Percentiles rank a stretch among this genome's conserved stretches.
phyloP scores from a whole-genome alignment of 768 basidiomycete genomes.

The Paxillus rubicundulus region DNA sequence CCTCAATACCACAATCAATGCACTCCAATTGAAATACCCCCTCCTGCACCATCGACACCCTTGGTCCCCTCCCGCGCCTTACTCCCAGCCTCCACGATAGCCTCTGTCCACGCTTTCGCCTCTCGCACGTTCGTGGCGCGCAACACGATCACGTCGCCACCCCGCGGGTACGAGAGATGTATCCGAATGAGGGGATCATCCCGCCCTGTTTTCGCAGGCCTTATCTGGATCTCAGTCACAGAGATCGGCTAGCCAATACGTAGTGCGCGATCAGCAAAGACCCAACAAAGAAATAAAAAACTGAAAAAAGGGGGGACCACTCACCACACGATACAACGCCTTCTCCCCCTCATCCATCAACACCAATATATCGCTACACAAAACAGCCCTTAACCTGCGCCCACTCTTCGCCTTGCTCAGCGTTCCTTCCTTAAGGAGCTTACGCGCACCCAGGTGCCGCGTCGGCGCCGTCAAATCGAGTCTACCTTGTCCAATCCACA shows the following conservation, averaged over 20 bases:
- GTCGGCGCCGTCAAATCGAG: constrained; percentile 92
- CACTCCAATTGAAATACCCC: too few relatives aligned
- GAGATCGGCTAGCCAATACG: constrained; percentile 60
- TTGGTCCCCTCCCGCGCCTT: constrained; percentile 16
- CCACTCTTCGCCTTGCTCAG: constrained; percentile 84
- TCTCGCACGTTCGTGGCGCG: constrained; percentile 58
- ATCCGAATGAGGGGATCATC: constrained; percentile 72
- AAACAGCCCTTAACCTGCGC: constrained; percentile 67
- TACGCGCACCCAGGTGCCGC: constrained; percentile 76
- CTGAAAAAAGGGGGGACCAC: constrained; percentile 14
- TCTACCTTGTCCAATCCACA: constrained; percentile 87
- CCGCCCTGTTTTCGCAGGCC: constrained; percentile 45
- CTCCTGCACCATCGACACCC: not conserved
- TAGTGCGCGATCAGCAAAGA: too few relatives aligned
- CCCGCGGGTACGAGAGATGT: constrained; percentile 64
- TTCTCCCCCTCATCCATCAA: constrained; percentile 71
- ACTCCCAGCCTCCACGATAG: constrained; percentile 30
- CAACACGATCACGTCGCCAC: constrained; percentile 68
- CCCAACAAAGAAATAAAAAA: not conserved
- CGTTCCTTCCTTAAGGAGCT: constrained; percentile 74
- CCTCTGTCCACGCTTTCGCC: constrained; percentile 51
- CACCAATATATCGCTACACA: constrained; percentile 90
- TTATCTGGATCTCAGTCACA: constrained; percentile 60
- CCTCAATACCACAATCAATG: too few relatives aligned
- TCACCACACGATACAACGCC: constrained; percentile 80